Evolutionary conservation across 306 rosid species (phyloP), one percentile per base, ranked within the genome.

Genomic region (Trichosanthes cucumerina): DNA sequence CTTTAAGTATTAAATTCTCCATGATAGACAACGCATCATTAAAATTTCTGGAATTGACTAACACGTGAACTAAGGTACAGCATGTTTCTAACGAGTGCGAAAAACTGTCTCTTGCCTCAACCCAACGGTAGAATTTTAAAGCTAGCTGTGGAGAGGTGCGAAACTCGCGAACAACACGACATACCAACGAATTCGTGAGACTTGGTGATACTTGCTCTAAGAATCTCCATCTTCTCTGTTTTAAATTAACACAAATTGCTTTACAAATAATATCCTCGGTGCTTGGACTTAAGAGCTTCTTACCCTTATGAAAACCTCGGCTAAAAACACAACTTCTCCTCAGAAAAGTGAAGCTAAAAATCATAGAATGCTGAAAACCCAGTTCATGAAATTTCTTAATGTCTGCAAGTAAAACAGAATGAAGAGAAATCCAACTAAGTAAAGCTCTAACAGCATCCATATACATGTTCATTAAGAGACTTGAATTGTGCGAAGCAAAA

Each of bases 41-140:
- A 7, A 82, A 89, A 50, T 84, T 84, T 85, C 87, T 87, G 15
- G 86, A 82, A 58, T 81, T 76, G 36, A 89, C 87, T 57, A 89
- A 80, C n/a, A 87, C 88, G n/a, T 89, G 91, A 72, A 89, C 77
- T 66, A 89, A 34, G 38, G 85, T 70, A 79, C 88, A 87, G 70
- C 79, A 81, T 9, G 87, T 84, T 60, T 84, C 83, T 19, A 87
- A 58, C 3, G 88, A 81, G 59, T 79, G 87, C 3, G 86, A 80
- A 69, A 54, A 57, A 14, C 52, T 78, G 73, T 53, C 63, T 64
- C 66, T 81, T 65, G 74, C 52, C 53, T 76, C 86, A 69, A 81
- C 81, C 89, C 87, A 82, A 36, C 78, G 75, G 83, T 62, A 87
- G 75, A 89, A 89, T 41, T 89, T 87, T 47, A 89, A 75, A 70